Conservation (phyloP, 345 rosid genomes). For the Euclidium syriacum region DNA sequence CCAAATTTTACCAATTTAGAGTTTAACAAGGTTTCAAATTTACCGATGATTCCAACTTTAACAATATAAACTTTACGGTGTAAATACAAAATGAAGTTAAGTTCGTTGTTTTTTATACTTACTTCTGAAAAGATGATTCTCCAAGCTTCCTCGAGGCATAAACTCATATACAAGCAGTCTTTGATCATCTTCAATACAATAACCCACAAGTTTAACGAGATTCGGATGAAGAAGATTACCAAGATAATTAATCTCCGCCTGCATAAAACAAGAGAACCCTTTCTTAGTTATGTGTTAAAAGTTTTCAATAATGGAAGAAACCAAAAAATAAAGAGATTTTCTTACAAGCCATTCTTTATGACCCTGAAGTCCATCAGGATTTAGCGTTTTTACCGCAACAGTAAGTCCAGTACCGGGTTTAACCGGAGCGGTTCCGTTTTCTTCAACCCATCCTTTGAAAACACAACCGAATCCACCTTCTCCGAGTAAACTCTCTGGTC, state of each 20-base stretch:
- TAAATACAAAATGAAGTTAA: background rate
- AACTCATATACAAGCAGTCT: conserved; percentile 60
- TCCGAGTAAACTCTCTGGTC: conserved; percentile 95
- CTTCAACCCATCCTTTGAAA: conserved; percentile 96
- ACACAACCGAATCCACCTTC: conserved; percentile 99
- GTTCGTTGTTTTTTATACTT: conserved; percentile 13
- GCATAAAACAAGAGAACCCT: conserved; percentile 26
- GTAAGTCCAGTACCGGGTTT: conserved; percentile 98
- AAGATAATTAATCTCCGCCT: conserved; percentile 73
- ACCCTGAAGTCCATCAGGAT: conserved; percentile 99
- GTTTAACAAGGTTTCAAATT: too few relatives aligned
- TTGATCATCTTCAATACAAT: conserved; percentile 63
- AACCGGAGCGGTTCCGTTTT: conserved; percentile 97
- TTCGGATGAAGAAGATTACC: conserved; percentile 58
- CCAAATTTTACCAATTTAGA: too few relatives aligned
- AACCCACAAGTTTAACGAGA: conserved; percentile 54
- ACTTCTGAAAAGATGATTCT: conserved; percentile 65
- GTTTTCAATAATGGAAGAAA: background rate
- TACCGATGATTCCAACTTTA: background rate
- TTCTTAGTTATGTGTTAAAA: background rate
- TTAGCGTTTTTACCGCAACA: conserved; percentile 93
- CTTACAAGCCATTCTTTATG: conserved; percentile 98
- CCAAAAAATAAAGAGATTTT: conserved; percentile 9
- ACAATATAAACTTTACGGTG: background rate
- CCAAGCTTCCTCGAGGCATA: conserved; percentile 72